Base-by-base conservation (phyloP, 2,329 filamentous ascomycete genomes). In the Penicillium vulpinum region DNA sequence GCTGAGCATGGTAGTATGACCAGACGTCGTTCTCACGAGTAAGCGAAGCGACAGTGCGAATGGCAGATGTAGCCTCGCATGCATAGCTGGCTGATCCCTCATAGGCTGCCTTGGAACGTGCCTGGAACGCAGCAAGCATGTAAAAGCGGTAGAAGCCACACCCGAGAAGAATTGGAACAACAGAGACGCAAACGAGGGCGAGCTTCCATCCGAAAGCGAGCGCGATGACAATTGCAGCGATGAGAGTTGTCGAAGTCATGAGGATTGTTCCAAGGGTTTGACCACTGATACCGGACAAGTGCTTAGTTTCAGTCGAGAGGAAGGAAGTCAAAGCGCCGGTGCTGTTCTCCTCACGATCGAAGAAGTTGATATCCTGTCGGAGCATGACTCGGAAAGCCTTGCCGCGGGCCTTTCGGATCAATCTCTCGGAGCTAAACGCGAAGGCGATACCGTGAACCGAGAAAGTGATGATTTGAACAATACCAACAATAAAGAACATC, bases 71-170 rank as follows among this genome's bases (percentile, higher is more conserved):
- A 41, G 92, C 92, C 75, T 99, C 94, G 45, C 92, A 94, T 11
- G 94, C 94, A 70, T 89, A 96, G 54, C 88, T 88, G 8, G 93
- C 93, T 57, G 91, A 93, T 56, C 83, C 79, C 69, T 91, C 83
- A 71, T 97, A 92, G 4, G 91, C 88, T 62, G 81, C 81, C 79
- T 94, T 95, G 1, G 91, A 88, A 24, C 90, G 88, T 36, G 82
- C 82, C 76, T 90, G 89, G 78, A 91, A 96, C 62, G 86, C 83
- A 2, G 90, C 87, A 22, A 95, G 82, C 76, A 94, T 87, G 76
- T 86, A 92, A 77, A 97, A 95, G 4, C 92, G 86, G 75, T 92
- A 87, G 78, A 92, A 94, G n/a, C 92, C 90, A 69, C 90, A 94
- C 5, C 79, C 87, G 2, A 95, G 78, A 11, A 95, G 81, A 29